Evolutionary conservation across 768 basidiomycete genomes (phyloP).

Genomic region (Tylopilus vinaceipallidus): DNA sequence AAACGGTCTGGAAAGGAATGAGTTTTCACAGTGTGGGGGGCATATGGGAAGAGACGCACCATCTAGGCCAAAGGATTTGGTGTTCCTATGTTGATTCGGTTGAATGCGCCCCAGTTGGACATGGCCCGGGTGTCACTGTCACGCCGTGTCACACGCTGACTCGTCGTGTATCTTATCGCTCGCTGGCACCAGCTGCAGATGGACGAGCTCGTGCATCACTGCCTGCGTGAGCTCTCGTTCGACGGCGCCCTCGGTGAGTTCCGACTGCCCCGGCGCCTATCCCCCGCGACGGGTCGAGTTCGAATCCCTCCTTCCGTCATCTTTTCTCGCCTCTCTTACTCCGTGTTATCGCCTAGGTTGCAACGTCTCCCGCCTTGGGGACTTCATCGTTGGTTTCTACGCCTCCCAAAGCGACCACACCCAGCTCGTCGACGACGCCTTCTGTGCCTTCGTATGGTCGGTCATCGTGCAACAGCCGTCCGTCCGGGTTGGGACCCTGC

Average conservation of each 20-base stretch:
- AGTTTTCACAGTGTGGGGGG: background rate
- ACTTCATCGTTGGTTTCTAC: conserved; percentile 71
- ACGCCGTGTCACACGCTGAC: conserved; percentile 14
- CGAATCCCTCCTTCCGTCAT: conserved; percentile 37
- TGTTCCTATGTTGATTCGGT: background rate
- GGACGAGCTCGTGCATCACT: conserved; percentile 85
- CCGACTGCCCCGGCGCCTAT: background rate
- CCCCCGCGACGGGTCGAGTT: conserved; percentile 33
- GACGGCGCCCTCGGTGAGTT: conserved; percentile 86
- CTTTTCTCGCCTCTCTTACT: conserved; percentile 20
- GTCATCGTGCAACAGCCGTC: conserved; percentile 73
- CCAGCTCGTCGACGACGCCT: conserved; percentile 72
- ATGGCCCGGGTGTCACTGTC: background rate
- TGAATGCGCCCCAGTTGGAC: no score
- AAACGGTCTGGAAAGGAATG: conserved; percentile 47
- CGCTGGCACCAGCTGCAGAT: no score
- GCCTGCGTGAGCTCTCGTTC: conserved; percentile 83
- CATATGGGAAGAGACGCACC: conserved; percentile 10
- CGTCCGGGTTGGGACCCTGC: conserved; percentile 70
- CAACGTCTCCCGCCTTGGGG: conserved; percentile 64
- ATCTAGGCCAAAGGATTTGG: conserved; percentile 3
- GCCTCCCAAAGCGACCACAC: conserved; percentile 32
- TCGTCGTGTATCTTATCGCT: conserved; percentile 12
- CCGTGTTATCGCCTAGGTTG: conserved; percentile 52
- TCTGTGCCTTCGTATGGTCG: conserved; percentile 81